Evolutionary conservation across 305 asterid species (phyloP).

Genomic region (Fraxinus latifolia): DNA sequence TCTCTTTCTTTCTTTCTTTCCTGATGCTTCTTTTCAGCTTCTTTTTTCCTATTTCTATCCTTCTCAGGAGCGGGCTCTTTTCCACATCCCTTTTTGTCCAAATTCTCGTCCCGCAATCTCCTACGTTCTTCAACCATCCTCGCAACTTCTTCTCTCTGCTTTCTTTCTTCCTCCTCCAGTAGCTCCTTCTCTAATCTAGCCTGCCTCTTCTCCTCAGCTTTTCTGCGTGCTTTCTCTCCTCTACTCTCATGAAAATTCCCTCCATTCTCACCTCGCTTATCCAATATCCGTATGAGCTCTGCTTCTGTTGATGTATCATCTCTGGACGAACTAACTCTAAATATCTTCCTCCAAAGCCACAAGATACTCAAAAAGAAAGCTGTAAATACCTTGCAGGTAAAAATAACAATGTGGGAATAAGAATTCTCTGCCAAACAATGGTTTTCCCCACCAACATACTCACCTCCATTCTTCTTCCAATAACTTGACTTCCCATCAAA

Average conservation of each 20-base stretch:
- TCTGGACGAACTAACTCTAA: conserved; percentile 70
- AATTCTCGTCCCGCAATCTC: conserved; percentile 70
- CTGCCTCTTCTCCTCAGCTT: conserved; percentile 13
- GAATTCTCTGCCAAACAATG: conserved; percentile 65
- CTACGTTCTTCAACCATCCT: conserved; percentile 88
- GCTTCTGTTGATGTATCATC: conserved; percentile 61
- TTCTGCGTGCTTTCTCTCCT: conserved; percentile 2
- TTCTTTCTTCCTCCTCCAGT: conserved; percentile 92
- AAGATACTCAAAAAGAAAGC: conserved; percentile 48
- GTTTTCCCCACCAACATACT: conserved; percentile 47
- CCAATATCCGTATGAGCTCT: conserved; percentile 56
- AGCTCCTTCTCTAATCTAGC: conserved; percentile 93
- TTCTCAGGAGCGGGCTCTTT: conserved; percentile 56
- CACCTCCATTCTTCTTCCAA: conserved; percentile 58
- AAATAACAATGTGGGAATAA: conserved; percentile 59
- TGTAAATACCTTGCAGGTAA: conserved; percentile 54
- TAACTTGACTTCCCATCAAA: conserved; percentile 57
- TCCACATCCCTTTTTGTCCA: conserved; percentile 70
- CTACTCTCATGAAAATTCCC: conserved; percentile 43
- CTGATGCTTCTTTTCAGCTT: conserved; percentile 70
- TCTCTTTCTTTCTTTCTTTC: conserved; percentile 80
- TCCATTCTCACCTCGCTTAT: conserved; percentile 64
- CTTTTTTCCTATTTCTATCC: conserved; percentile 60
- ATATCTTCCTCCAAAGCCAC: conserved; percentile 84
- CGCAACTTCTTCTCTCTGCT: conserved; percentile 40